Conservation (phyloP, 768 basidiomycete species). For the Tulasnella sp. region DNA sequence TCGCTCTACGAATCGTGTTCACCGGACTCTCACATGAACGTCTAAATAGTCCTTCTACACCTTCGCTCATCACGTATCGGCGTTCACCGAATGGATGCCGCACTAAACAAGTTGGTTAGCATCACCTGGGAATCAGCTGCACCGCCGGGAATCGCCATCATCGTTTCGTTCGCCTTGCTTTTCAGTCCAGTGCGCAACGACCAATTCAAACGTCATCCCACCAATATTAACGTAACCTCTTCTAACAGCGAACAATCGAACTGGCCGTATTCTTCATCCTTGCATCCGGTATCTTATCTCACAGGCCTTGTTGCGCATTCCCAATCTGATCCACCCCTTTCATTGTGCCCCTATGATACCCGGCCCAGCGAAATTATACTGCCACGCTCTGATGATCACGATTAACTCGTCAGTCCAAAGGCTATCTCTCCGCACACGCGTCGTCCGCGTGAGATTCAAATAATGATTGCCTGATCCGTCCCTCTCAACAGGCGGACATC, state of each 20-base stretch:
- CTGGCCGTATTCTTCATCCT: neutral
- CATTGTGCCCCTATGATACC: no score
- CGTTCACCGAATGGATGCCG: neutral
- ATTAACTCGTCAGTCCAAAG: slow-evolving; percentile 2
- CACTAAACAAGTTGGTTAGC: neutral
- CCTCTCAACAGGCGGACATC: neutral
- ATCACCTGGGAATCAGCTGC: slow-evolving; percentile 5
- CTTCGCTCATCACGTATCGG: neutral
- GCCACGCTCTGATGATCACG: neutral
- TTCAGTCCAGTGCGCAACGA: neutral
- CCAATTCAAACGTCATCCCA: neutral
- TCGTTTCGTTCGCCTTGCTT: neutral
- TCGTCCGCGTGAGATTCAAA: no score
- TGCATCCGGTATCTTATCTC: neutral
- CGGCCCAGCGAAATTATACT: slow-evolving; percentile 8
- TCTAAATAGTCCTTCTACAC: neutral
- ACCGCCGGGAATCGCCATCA: neutral
- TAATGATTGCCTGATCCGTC: neutral
- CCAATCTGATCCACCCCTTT: no score
- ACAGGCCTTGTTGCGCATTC: no score
- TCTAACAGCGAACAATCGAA: neutral
- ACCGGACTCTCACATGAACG: neutral
- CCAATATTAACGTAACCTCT: neutral
- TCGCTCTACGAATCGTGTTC: neutral
- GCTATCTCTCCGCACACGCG: neutral